Percentiles rank a stretch among this genome's conserved stretches.
Evolutionary conservation across 2,329 filamentous ascomycete species (phyloP).

Genomic region (Camillea tinctor): DNA sequence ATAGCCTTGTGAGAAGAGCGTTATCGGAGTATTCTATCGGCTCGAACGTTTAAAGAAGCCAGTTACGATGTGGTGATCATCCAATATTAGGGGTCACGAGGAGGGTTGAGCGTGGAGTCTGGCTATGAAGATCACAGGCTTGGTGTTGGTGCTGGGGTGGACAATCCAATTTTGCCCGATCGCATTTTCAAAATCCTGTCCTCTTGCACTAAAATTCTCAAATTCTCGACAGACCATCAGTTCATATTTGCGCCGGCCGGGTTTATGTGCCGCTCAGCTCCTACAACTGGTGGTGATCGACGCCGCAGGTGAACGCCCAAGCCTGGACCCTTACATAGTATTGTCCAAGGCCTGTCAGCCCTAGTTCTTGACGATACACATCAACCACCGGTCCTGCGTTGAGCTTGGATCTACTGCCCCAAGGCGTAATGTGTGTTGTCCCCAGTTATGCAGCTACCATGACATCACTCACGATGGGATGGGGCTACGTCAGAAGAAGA

Average conservation of each 20-base stretch:
- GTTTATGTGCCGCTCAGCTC: slow-evolving; percentile 11
- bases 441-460: slow-evolving; percentile 4
- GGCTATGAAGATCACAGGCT: slow-evolving; percentile 14
- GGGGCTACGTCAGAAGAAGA: not conserved
- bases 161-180: slow-evolving; percentile 17
- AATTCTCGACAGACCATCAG: slow-evolving; percentile 12
- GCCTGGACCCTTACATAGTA: slow-evolving; percentile 16
- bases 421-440: not conserved
- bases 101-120: slow-evolving; percentile 15
- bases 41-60: not conserved
- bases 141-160: slow-evolving; percentile 10
- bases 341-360: slow-evolving; percentile 12
- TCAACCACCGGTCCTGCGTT: not conserved
- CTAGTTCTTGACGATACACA: slow-evolving; percentile 7
- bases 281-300: slow-evolving; percentile 24
- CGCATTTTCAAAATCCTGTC: slow-evolving; percentile 11
- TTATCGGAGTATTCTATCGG: not conserved
- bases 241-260: slow-evolving; percentile 13
- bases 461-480: slow-evolving; percentile 11
- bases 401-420: not conserved
- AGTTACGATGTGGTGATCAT: slow-evolving; percentile 18
- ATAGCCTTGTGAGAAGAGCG: not conserved
- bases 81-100: slow-evolving; percentile 22
- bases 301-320: slow-evolving; percentile 6
- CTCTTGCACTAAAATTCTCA: slow-evolving; percentile 7